Base-by-base conservation (phyloP, 148 eudicot genomes). In the Amaranthus cruentus region DNA sequence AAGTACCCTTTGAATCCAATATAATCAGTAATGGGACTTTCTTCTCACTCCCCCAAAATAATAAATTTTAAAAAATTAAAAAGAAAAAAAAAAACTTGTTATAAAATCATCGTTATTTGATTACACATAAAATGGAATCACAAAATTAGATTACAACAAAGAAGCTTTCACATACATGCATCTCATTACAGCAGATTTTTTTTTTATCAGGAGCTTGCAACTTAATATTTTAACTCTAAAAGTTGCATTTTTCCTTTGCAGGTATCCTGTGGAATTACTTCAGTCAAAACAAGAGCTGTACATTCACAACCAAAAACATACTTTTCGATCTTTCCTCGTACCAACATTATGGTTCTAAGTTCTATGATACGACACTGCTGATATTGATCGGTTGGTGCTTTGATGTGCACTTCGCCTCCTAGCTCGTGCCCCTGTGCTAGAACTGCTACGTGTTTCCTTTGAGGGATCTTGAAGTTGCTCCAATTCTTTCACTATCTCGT, bases 401-500 rank as follows among this genome's bases (percentile, higher is more conserved):
- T 76, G 80, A 47, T 70, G 84, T 10, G 80, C 72, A 42, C 92
- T 88, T 74, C 81, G 83, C 76, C 93, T 86, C 65, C 88, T 80
- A 38, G 62, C 75, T 77, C 82, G 81, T 0, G 66, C 44, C 74
- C 72, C 82, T 1, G 66, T 46, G 52, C 73, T 68, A 5, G 83
- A 73, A 61, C 79, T 77, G 60, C 80, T 55, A 5, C 80, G 72
- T 61, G 73, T 28, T 55, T 76, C 86, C 74, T 83, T 86, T 8
- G 79, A 78, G 10, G 79, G 71, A 15, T 89, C 81, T 28, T 93
- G 89, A 55, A 93, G 83, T 66, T 80, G 85, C 70, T 90, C 96
- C 21, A 93, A 68, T 70, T 86, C 98, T 65, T 82, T 87, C 2
- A 87, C 94, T 47, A 90, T 82, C 59, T 89, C 92, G 0, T 73